Evolutionary conservation across 1,284 basidiomycete genomes (phyloP).

Genomic region (Fistulina hepatica): DNA sequence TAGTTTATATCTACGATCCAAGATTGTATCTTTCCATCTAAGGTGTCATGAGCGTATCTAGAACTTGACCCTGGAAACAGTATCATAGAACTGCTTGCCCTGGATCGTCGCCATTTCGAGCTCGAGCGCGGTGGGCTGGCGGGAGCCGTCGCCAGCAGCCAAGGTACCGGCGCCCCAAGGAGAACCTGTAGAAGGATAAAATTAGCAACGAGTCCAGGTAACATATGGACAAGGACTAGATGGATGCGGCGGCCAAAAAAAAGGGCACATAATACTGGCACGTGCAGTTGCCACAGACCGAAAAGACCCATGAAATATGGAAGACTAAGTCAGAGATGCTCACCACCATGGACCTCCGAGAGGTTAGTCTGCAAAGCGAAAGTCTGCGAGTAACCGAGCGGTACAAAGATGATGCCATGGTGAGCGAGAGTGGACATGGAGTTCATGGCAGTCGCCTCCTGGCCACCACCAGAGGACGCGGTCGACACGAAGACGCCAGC

Average conservation of each 20-base stretch:
- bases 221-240: background rate
- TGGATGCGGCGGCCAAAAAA: background rate
- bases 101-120: conserved; percentile 54
- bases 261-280: background rate
- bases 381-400: conserved; percentile 60
- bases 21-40: no score
- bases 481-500: conserved; percentile 65
- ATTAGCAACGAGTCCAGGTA: background rate
- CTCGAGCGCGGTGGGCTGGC: conserved; percentile 54
- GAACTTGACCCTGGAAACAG: conserved; percentile 32
- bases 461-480: conserved; percentile 57
- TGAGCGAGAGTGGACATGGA: conserved; percentile 66
- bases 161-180: conserved; percentile 72
- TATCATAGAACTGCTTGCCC: conserved; percentile 48
- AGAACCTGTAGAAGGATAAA: conserved; percentile 31
- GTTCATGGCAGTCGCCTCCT: conserved; percentile 59
- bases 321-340: conserved; percentile 17
- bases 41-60: conserved; percentile 9
- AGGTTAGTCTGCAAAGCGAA: conserved; percentile 50
- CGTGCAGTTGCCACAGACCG: no score
- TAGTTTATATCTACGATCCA: no score
- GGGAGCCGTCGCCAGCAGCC: conserved; percentile 51
- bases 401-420: conserved; percentile 72
- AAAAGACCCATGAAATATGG: no score
- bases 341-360: conserved; percentile 60